Evolutionary conservation across 352 stramenopile genomes (phyloP).

Genomic region (Elongisporangium anandrum): DNA sequence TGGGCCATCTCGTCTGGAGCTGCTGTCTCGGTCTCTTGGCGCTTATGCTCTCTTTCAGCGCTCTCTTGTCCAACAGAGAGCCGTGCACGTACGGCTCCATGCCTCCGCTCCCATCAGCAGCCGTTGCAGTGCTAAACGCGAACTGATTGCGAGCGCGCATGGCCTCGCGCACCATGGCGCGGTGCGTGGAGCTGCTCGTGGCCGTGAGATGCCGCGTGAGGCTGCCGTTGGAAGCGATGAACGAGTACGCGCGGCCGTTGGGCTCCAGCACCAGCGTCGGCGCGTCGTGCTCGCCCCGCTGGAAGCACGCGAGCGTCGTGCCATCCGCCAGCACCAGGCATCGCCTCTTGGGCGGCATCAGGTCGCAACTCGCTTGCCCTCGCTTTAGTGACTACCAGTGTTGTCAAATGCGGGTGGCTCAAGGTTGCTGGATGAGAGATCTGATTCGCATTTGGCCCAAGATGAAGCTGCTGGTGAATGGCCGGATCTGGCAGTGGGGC

Average conservation of each 20-base stretch:
- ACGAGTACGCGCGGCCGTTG: constrained; percentile 54
- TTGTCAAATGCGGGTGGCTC: background rate
- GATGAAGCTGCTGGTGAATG: constrained; percentile 52
- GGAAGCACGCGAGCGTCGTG: constrained; percentile 42
- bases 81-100: constrained; percentile 44
- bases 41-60: constrained; percentile 8
- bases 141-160: constrained; percentile 59
- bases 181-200: constrained; percentile 45
- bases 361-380: constrained; percentile 4
- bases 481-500: constrained; percentile 69
- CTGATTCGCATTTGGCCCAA: constrained; percentile 3
- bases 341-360: constrained; percentile 16
- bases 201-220: constrained; percentile 52
- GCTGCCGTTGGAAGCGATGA: constrained; percentile 38
- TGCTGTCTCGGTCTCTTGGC: constrained; percentile 12
- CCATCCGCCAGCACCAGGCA: constrained; percentile 54
- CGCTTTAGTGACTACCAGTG: background rate
- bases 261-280: constrained; percentile 59
- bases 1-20: constrained; percentile 27
- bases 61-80: constrained; percentile 7
- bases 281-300: constrained; percentile 37
- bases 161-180: constrained; percentile 29
- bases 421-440: background rate
- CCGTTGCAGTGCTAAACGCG: constrained; percentile 14
- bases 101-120: background rate